Evolutionary conservation across 805 yeast genomes (phyloP), one percentile per base, ranked within the genome.

Genomic region (Tetrapisispora nanseiensis): DNA sequence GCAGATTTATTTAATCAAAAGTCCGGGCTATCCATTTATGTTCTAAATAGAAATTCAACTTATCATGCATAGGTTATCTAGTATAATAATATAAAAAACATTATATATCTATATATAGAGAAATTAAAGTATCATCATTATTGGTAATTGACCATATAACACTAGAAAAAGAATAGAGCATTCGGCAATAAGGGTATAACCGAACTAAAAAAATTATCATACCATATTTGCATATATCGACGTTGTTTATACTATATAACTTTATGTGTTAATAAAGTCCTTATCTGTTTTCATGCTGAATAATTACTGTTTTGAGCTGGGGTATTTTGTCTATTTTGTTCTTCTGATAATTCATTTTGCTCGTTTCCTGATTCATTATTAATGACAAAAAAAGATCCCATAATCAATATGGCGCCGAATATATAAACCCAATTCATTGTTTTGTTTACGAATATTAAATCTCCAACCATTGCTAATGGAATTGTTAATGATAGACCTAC

Each of bases 391-490:
- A 92, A 92, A 1, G 97, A 90, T 19, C 78, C 62, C 21, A 89
- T 76, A 30, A 92, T 95, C 38, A 87, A 66, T 3, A 64, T 53
- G 2, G 97, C 97, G 1, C 97, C 97, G 29, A 82, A 51, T 11
- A 82, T 63, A 57, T 92, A 92, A 43, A 77, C 56, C 32, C 70
- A 51, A 15, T 85, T 72, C 52, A 85, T 72, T 28, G 66, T 59
- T 49, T 81, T 78, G 27, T 75, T 76, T 56, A 84, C 82, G 50
- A 87, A 67, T 6, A 86, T 43, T 60, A 86, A 71, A 59, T 92
- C 98, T 24, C 96, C 95, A 26, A 86, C 61, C 85, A 92, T 84
- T 0, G 97, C 95, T 40, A 92, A 72, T 2, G 98, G 98, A 16
- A 92, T 92, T 0, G 97, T 90, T 46, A 89, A 76, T 18, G 95